Percentiles rank a stretch among this genome's conserved stretches.
These are phyloP conservation scores for Panicum virgatum DNA, from an alignment of 202 grass and related monocot genomes.

Conservation along the genomic window DNA sequence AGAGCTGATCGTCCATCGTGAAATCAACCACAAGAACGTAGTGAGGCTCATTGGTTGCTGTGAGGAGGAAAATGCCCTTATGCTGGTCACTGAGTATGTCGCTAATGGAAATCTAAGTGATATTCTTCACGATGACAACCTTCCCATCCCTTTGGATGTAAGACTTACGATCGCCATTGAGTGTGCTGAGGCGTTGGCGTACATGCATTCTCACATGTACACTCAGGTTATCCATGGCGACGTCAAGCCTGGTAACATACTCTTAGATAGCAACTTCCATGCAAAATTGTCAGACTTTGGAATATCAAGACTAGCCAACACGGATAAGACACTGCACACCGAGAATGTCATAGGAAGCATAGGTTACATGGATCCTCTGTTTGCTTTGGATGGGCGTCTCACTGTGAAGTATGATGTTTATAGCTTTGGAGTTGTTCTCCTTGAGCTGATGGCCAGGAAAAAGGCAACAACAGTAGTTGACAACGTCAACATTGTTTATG, in stretches of 20 bases:
- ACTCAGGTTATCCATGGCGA: constrained; percentile 12
- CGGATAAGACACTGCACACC: not conserved
- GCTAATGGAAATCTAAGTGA: not conserved
- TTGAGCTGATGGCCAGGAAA: constrained; percentile 4
- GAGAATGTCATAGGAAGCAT: not conserved
- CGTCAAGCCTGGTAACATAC: constrained; percentile 28
- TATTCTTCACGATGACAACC: not conserved
- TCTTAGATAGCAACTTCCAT: not conserved
- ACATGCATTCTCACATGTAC: constrained; percentile 30
- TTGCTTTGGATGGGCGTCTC: not conserved
- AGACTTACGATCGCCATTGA: not conserved
- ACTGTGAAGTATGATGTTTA: constrained; percentile 2
- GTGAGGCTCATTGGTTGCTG: constrained; percentile 11
- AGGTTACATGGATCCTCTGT: constrained; percentile 21
- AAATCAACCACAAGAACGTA: constrained; percentile 27
- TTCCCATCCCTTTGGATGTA: not conserved
- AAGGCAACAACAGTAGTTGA: not conserved
- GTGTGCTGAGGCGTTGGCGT: not conserved
- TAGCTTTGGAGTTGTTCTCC: constrained; percentile 5
- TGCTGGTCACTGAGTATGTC: constrained; percentile 6
- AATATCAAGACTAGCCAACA: constrained; percentile 9
- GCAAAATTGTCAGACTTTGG: constrained; percentile 11
- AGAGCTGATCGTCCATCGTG: constrained; percentile 5
- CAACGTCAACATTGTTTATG: not conserved
- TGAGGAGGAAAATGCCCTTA: not conserved